A percentile compares a stretch with the other conserved stretches of the same genome.
phyloP scores from a whole-genome alignment of 331 rosid species.

The Malus hybrid region DNA sequence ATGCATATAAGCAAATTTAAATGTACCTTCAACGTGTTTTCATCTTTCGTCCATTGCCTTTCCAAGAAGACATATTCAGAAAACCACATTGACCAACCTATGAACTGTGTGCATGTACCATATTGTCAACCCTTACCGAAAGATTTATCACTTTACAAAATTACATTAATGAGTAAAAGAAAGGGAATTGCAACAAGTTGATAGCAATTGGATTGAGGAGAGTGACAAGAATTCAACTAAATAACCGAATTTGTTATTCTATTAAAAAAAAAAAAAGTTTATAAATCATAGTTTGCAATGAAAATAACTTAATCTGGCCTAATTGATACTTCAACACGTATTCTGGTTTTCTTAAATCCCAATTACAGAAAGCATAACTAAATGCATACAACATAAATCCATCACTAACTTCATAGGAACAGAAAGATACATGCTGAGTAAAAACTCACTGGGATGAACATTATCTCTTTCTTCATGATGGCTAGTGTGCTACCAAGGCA shows the following conservation, averaged over 20 bases:
- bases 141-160: neutral
- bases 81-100: conserved; percentile 99
- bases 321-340: too few species aligned
- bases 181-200: neutral
- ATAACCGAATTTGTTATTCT: too few species aligned
- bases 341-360: too few species aligned
- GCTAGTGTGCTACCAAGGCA: conserved; percentile 82
- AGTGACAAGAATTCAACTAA: neutral
- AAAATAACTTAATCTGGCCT: too few species aligned
- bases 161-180: neutral
- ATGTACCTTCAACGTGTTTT: conserved; percentile 50
- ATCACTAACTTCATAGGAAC: neutral
- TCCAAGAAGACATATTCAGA: conserved; percentile 68
- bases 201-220: neutral
- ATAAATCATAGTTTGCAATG: neutral
- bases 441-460: conserved; percentile 64
- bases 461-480: conserved; percentile 64
- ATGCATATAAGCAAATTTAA: neutral
- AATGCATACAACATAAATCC: neutral
- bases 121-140: neutral
- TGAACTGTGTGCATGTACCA: conserved; percentile 33
- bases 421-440: neutral
- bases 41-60: conserved; percentile 78
- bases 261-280: too few species aligned
- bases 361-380: neutral